These are phyloP conservation scores for Ophiocordyceps camponoti-leonardi DNA, from an alignment of 2,329 filamentous ascomycete species.

Conservation along the genomic window DNA sequence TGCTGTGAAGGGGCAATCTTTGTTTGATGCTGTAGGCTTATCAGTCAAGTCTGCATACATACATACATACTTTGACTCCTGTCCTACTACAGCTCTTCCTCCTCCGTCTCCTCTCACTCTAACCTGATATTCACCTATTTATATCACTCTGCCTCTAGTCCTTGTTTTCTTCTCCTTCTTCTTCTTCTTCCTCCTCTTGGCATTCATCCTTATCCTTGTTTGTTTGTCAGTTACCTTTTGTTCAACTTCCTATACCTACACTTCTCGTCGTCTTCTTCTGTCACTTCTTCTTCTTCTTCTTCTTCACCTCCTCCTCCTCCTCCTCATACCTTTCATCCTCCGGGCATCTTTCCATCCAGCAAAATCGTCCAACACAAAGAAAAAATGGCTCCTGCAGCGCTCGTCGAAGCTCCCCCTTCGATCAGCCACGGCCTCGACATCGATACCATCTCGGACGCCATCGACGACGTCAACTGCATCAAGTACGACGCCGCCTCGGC, in stretches of 20 bases:
- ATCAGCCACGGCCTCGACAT: slow-evolving; percentile 23
- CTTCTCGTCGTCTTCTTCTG: not conserved
- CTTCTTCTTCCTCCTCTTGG: not conserved
- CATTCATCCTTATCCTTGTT: not conserved
- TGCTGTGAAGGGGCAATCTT: not conserved
- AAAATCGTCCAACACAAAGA: not conserved
- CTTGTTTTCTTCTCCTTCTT: not conserved
- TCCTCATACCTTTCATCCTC: not conserved
- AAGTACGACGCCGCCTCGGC: slow-evolving; percentile 36
- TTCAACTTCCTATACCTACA: not conserved
- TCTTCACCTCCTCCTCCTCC: not conserved
- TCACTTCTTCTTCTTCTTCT: not conserved
- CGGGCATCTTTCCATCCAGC: not conserved
- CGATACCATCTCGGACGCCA: slow-evolving; percentile 29
- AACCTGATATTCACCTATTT: no score
- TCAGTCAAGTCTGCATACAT: no score
- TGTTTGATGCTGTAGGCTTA: not conserved
- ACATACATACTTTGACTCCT: no score
- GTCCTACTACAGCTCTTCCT: no score
- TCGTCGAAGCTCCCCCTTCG: slow-evolving; percentile 5
- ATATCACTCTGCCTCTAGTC: not conserved
- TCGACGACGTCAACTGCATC: slow-evolving; percentile 35
- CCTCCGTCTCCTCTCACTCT: no score
- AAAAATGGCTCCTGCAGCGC: slow-evolving; percentile 11
- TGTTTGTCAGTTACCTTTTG: not conserved